phyloP scores from a whole-genome alignment of 441 rosid species.

The Arabidopsis lyrata region DNA sequence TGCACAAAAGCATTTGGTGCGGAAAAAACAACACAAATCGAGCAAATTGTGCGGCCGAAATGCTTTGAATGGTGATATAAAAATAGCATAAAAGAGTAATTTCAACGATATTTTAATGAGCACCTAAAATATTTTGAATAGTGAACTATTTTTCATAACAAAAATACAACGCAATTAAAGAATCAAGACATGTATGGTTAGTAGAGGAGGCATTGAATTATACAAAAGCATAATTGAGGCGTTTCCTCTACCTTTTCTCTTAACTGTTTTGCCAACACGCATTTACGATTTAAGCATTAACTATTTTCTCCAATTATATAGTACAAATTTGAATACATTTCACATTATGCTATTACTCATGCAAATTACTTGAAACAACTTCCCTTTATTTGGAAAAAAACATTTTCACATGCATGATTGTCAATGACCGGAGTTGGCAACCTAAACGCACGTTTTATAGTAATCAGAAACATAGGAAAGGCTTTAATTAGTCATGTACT shows the following conservation, averaged over 20 bases:
- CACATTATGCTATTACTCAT: slow-evolving; percentile 19
- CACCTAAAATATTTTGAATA: no score
- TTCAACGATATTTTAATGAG: background rate
- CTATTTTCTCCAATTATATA: background rate
- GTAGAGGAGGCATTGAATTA: slow-evolving; percentile 22
- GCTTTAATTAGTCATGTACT: slow-evolving; percentile 1
- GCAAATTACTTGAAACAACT: slow-evolving; percentile 21
- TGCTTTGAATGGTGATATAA: background rate
- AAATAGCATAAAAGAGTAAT: background rate
- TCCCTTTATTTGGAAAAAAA: slow-evolving; percentile 14
- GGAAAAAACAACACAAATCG: slow-evolving; percentile 25
- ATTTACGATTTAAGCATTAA: slow-evolving; percentile 2
- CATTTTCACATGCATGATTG: slow-evolving; percentile 33
- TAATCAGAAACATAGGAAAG: slow-evolving; percentile 11
- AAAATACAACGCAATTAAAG: background rate
- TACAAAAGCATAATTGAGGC: slow-evolving; percentile 11
- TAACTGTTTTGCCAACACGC: slow-evolving; percentile 4
- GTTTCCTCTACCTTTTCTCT: slow-evolving; percentile 17
- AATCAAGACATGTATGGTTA: slow-evolving; percentile 15
- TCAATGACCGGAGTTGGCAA: background rate
- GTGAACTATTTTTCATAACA: background rate
- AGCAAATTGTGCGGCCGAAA: slow-evolving; percentile 19
- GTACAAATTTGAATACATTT: slow-evolving; percentile 13
- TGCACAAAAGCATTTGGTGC: slow-evolving; percentile 10
- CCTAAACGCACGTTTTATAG: background rate